Evolutionary conservation across 257 asterid species (phyloP), one percentile per base, ranked within the genome.

Genomic region (Haberlea rhodopensis): DNA sequence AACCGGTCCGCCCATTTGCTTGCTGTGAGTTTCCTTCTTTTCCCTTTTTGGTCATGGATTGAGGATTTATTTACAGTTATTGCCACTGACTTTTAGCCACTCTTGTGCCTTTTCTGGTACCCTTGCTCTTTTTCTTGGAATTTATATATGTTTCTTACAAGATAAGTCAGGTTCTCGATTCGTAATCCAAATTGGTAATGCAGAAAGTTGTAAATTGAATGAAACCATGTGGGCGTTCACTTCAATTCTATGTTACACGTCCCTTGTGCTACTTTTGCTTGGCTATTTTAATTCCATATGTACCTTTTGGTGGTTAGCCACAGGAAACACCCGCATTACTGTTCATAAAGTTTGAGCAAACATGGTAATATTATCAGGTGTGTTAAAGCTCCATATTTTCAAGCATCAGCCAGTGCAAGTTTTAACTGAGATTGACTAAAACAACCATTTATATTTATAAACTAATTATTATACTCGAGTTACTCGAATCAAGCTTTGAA

Each of bases 1-100:
- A 90, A 90, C 53, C 97, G 97, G n/a, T 90, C 97, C 2, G 67
- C 89, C 4, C 79, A 90, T 71, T 75, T 85, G 27, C 85, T 86
- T 20, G 88, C 90, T 57, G 97, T 86, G 75, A 87, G 91, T 80
- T 32, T 52, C 2, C 5, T 24, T 2, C 18, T 32, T 2, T 61
- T 40, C 8, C 57, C 32, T 0, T 46, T 70, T 67, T 46, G 52
- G 73, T 57, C 75, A 40, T 53, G 59, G 70, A 65, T 32, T 62
- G n/a, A n/a, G 28, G 15, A 60, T 49, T 73, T 67, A 81, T 75
- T 81, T 81, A 78, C 87, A 5, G 63, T 26, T 53, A 24, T 63
- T 70, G 81, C 83, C 83, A 67, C 70, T 66, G 57, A 25, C 71
- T 69, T 29, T 46, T 28, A 67, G 68, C 63, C 58, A 22, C 67